A percentile compares a stretch with the other conserved stretches of the same genome.
Evolutionary conservation across 192 early-diverging fungal species (phyloP).

Genomic region (Funneliformis mosseae): DNA sequence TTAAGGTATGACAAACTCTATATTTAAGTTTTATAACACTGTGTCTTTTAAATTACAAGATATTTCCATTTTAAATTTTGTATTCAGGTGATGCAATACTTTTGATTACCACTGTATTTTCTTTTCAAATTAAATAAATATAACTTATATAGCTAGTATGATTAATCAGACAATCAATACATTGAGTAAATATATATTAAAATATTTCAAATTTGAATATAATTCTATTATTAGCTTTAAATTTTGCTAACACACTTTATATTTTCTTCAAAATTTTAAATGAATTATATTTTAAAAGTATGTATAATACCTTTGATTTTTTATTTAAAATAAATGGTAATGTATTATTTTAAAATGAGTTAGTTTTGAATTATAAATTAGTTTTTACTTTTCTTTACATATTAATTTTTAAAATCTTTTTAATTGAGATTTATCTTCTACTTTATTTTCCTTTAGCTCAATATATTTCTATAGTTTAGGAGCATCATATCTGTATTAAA

Average conservation of each 20-base stretch:
- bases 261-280: conserved; percentile 19
- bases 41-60: no score
- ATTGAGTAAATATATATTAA: conserved; percentile 1
- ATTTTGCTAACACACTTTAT: not conserved
- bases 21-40: no score
- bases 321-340: conserved; percentile 22
- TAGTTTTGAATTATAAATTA: no score
- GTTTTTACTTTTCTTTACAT: not conserved
- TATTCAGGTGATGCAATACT: no score
- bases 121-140: no score
- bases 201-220: conserved; percentile 19
- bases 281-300: conserved; percentile 27
- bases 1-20: no score
- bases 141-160: no score
- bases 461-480: conserved; percentile 7
- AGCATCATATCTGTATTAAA: conserved; percentile 27
- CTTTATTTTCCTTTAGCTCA: no score
- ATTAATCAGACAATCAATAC: no score
- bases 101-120: no score
- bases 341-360: no score
- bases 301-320: conserved; percentile 19
- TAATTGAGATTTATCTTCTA: conserved; percentile 13
- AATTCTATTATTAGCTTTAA: conserved; percentile 29
- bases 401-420: conserved; percentile 27
- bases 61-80: no score